Conservation (phyloP, 228 moss, liverwort and hornwort species). For the Sphagnum magellanicum region DNA sequence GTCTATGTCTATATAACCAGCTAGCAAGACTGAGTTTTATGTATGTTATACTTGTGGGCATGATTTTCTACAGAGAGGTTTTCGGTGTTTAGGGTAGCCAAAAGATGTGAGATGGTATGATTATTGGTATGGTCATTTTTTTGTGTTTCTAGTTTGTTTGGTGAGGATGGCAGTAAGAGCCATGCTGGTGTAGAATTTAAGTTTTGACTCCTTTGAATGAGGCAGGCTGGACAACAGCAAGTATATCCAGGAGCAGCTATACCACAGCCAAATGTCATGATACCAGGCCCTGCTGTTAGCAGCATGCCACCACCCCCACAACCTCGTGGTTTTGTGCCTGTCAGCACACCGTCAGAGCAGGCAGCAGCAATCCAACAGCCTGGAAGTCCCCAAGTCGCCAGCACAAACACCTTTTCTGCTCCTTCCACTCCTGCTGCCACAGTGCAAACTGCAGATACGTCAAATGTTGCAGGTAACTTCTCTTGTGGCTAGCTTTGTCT, state of each 20-base stretch:
- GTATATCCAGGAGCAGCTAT: constrained; percentile 14
- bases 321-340: constrained; percentile 55
- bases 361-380: constrained; percentile 36
- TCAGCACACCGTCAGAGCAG: constrained; percentile 41
- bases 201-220: background rate
- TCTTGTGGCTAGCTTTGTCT: background rate
- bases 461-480: constrained; percentile 69
- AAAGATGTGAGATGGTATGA: too few relatives aligned
- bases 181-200: background rate
- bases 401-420: constrained; percentile 22
- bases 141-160: background rate
- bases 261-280: constrained; percentile 57
- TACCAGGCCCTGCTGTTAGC: constrained; percentile 33
- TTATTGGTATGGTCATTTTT: background rate
- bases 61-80: too few relatives aligned
- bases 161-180: background rate
- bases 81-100: too few relatives aligned
- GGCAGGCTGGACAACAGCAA: constrained; percentile 19
- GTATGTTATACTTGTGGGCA: too few relatives aligned
- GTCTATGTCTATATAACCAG: background rate
- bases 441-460: constrained; percentile 83
- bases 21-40: too few relatives aligned
- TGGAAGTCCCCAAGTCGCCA: constrained; percentile 39
- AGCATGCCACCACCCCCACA: constrained; percentile 43
- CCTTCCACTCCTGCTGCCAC: constrained; percentile 63